A percentile compares a stretch with the other conserved stretches of the same genome.
These are phyloP conservation scores for Wickerhamomyces sydowiorum DNA, from an alignment of 805 yeast species.

Conservation along the genomic window DNA sequence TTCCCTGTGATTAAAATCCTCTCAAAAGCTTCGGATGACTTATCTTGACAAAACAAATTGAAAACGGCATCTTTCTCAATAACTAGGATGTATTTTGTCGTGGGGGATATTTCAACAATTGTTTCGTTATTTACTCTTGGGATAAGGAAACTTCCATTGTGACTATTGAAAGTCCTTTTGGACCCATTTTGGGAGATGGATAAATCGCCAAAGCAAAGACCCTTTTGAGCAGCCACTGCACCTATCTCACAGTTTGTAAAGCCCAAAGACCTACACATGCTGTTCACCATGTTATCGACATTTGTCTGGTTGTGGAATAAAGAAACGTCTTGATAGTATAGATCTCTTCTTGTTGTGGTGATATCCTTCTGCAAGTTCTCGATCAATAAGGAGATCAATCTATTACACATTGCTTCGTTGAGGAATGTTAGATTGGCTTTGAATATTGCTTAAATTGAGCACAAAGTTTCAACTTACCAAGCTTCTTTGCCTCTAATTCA, in stretches of 20 bases:
- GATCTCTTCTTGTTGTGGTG: slow-evolving; percentile 42
- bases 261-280: slow-evolving; percentile 33
- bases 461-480: slow-evolving; percentile 1
- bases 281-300: slow-evolving; percentile 35
- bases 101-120: slow-evolving; percentile 4
- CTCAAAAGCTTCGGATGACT: slow-evolving; percentile 5
- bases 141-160: slow-evolving; percentile 24
- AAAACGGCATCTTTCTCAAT: slow-evolving; percentile 53
- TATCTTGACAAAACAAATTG: slow-evolving; percentile 26
- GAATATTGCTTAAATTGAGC: no score
- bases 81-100: slow-evolving; percentile 28
- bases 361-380: slow-evolving; percentile 10
- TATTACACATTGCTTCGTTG: slow-evolving; percentile 3
- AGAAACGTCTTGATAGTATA: slow-evolving; percentile 57
- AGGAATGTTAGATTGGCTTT: background rate
- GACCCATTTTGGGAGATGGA: slow-evolving; percentile 5
- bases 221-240: slow-evolving; percentile 58
- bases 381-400: slow-evolving; percentile 10
- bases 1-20: slow-evolving; percentile 52
- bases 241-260: slow-evolving; percentile 35
- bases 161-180: slow-evolving; percentile 1
- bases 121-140: slow-evolving; percentile 31
- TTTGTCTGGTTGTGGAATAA: slow-evolving; percentile 40
- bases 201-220: slow-evolving; percentile 41
- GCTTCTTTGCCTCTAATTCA: slow-evolving; percentile 2